Evolutionary conservation across 768 basidiomycete species (phyloP).

Genomic region (Saitozyma podzolica): DNA sequence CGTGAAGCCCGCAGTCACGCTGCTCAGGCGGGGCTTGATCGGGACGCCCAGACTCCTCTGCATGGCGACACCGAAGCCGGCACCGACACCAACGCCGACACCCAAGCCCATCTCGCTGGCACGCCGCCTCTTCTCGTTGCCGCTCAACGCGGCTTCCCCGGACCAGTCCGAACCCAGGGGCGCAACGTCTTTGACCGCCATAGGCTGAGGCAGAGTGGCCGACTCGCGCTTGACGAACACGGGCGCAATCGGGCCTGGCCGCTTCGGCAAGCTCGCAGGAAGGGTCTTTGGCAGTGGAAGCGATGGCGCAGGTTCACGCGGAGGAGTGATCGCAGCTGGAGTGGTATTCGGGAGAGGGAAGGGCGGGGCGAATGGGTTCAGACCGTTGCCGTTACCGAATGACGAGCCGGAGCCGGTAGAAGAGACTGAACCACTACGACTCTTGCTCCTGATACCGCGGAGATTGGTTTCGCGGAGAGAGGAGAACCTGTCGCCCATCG

Average conservation of each 20-base stretch:
- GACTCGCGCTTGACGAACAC: constrained; percentile 40
- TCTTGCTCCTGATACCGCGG: not conserved
- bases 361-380: constrained; percentile 36
- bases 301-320: not conserved
- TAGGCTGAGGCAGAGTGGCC: constrained; percentile 38
- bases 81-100: too few relatives aligned
- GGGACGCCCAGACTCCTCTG: too few relatives aligned
- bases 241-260: constrained; percentile 31
- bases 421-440: not conserved
- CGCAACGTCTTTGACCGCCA: constrained; percentile 33
- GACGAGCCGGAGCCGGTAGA: not conserved
- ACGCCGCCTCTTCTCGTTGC: constrained; percentile 33
- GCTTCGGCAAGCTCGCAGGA: constrained; percentile 14
- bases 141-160: constrained; percentile 28
- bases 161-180: constrained; percentile 38
- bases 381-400: not conserved
- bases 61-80: too few relatives aligned
- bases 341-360: constrained; percentile 26
- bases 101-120: constrained; percentile 23
- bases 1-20: too few relatives aligned
- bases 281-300: constrained; percentile 18
- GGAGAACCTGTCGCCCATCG: not conserved
- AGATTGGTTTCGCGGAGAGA: not conserved
- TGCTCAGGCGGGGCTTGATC: too few relatives aligned
- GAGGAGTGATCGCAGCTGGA: not conserved